These are phyloP conservation scores for Tieghemiomyces parasiticus DNA, from an alignment of 192 early-diverging fungal genomes.

Conservation along the genomic window DNA sequence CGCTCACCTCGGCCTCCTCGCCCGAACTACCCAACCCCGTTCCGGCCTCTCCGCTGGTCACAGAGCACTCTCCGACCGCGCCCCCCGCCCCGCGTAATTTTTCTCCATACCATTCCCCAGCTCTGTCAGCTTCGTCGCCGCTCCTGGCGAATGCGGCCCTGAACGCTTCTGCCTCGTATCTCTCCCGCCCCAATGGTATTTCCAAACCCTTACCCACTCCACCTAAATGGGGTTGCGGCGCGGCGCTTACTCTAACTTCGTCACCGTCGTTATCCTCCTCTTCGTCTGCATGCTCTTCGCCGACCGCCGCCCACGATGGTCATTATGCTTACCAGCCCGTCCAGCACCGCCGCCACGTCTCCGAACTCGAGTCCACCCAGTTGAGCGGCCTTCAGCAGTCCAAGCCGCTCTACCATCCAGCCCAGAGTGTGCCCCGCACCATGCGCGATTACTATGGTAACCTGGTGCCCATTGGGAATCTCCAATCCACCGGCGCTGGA, in stretches of 20 bases:
- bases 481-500: too few relatives aligned
- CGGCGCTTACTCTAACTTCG: not conserved
- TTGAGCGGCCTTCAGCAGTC: not conserved
- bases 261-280: not conserved
- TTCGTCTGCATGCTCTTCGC: not conserved
- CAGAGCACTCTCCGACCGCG: too few relatives aligned
- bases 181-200: not conserved
- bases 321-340: not conserved
- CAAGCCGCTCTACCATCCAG: constrained; percentile 10
- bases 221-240: too few relatives aligned
- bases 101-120: too few relatives aligned
- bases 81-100: too few relatives aligned
- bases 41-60: too few relatives aligned
- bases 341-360: not conserved
- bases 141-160: too few relatives aligned
- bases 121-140: too few relatives aligned
- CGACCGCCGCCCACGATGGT: not conserved
- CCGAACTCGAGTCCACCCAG: not conserved
- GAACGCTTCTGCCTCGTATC: too few relatives aligned
- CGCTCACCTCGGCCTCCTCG: too few relatives aligned
- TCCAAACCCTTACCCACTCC: not conserved
- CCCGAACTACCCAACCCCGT: too few relatives aligned
- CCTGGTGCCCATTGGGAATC: not conserved
- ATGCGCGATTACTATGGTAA: constrained; percentile 7
- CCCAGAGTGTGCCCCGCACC: not conserved